A percentile compares a stretch with the other conserved stretches of the same genome.
These are phyloP conservation scores for Apostasia shenzhenica DNA, from an alignment of 106 monocot species.

Conservation along the genomic window DNA sequence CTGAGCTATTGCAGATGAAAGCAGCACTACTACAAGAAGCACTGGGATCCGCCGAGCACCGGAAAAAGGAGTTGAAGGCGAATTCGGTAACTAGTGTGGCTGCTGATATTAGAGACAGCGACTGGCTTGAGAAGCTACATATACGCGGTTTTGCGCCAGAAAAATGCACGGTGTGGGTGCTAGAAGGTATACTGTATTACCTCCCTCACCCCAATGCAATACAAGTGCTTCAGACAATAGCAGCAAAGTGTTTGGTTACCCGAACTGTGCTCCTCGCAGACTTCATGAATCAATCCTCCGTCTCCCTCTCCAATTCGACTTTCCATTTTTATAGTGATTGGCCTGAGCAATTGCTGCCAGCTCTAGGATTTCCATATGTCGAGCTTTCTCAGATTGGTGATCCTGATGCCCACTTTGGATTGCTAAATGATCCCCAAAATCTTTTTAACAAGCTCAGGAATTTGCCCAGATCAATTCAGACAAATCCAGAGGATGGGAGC, in stretches of 20 bases:
- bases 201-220: constrained; percentile 56
- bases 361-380: constrained; percentile 51
- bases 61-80: constrained; percentile 16
- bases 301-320: constrained; percentile 36
- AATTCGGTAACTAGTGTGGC: constrained; percentile 37
- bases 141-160: constrained; percentile 42
- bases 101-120: constrained; percentile 37
- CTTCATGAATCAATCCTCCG: constrained; percentile 75
- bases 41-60: constrained; percentile 14
- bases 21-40: constrained; percentile 37
- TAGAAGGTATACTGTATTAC: constrained; percentile 79
- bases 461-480: constrained; percentile 58
- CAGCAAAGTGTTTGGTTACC: constrained; percentile 19
- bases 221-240: constrained; percentile 68
- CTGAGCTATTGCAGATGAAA: constrained; percentile 43
- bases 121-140: constrained; percentile 65
- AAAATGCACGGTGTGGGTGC: constrained; percentile 76
- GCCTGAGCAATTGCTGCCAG: constrained; percentile 65
- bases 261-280: constrained; percentile 69
- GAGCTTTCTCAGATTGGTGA: constrained; percentile 82
- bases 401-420: constrained; percentile 70
- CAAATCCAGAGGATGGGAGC: constrained; percentile 68
- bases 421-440: constrained; percentile 69
- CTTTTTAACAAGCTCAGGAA: constrained; percentile 68
- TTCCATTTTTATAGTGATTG: constrained; percentile 80